Evolutionary conservation across 1,284 basidiomycete species (phyloP).

Genomic region (Neolentinus lepideus): DNA sequence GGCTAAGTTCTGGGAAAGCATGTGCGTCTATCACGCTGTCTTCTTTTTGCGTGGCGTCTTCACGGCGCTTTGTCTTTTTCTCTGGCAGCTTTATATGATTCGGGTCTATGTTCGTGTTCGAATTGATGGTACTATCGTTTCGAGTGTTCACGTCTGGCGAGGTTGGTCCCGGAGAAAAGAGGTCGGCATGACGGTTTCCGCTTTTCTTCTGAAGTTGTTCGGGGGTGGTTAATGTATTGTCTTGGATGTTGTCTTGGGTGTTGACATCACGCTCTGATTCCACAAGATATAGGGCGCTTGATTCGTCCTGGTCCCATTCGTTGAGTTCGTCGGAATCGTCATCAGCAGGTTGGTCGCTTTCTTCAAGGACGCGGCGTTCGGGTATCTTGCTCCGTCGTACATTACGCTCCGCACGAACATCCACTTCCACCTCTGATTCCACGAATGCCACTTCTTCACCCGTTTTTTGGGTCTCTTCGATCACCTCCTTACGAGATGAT

Average conservation of each 20-base stretch:
- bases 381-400: background rate
- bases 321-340: constrained; percentile 4
- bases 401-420: background rate
- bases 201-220: background rate
- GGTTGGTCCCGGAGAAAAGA: no score
- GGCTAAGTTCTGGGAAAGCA: no score
- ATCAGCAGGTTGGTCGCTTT: constrained; percentile 3
- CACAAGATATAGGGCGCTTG: constrained; percentile 21
- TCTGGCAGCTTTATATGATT: no score
- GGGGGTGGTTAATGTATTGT: background rate
- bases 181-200: no score
- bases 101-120: no score
- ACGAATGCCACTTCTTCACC: background rate
- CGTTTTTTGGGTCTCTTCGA: constrained; percentile 9
- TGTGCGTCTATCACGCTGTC: no score
- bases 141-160: no score
- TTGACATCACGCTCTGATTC: constrained; percentile 2
- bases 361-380: background rate
- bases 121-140: no score
- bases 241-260: background rate
- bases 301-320: constrained; percentile 22
- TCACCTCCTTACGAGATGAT: constrained; percentile 9
- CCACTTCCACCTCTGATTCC: background rate
- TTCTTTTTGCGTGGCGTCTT: no score
- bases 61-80: no score